phyloP scores from a whole-genome alignment of 2,329 filamentous ascomycete genomes.

The Epichloe scottii region DNA sequence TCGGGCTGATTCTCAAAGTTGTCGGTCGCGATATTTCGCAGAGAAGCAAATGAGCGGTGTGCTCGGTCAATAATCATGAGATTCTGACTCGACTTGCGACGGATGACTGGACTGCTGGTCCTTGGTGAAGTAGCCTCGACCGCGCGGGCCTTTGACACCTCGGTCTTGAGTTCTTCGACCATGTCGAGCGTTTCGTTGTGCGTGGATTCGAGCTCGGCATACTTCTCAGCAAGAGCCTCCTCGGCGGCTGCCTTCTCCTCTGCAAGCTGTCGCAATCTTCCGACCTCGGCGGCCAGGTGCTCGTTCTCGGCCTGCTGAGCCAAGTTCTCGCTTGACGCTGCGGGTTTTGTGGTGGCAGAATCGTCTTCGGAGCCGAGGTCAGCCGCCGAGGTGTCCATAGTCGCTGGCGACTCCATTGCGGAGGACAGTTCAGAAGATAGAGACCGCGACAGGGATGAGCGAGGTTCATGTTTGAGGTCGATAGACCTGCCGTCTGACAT shows the following conservation, averaged over 20 bases:
- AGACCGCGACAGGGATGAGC: constrained; percentile 66
- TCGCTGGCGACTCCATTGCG: constrained; percentile 62
- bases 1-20: constrained; percentile 75
- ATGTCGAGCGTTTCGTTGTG: constrained; percentile 74
- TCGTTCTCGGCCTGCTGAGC: constrained; percentile 24
- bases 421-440: constrained; percentile 91
- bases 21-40: constrained; percentile 78
- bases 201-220: constrained; percentile 69
- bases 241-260: constrained; percentile 68
- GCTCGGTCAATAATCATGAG: constrained; percentile 80
- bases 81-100: constrained; percentile 85
- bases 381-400: constrained; percentile 48
- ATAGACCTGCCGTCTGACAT: constrained; percentile 64
- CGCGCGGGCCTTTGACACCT: constrained; percentile 65
- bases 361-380: constrained; percentile 30
- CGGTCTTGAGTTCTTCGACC: constrained; percentile 82
- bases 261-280: constrained; percentile 56
- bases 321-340: constrained; percentile 26
- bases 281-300: constrained; percentile 50
- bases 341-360: constrained; percentile 33
- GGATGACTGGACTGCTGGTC: constrained; percentile 64
- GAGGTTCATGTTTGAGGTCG: constrained; percentile 52
- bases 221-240: constrained; percentile 60
- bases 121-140: constrained; percentile 48
- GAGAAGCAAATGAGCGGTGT: constrained; percentile 77